These are phyloP conservation scores for Acaromyces ingoldii DNA, from an alignment of 1,284 basidiomycete genomes.

Conservation along the genomic window DNA sequence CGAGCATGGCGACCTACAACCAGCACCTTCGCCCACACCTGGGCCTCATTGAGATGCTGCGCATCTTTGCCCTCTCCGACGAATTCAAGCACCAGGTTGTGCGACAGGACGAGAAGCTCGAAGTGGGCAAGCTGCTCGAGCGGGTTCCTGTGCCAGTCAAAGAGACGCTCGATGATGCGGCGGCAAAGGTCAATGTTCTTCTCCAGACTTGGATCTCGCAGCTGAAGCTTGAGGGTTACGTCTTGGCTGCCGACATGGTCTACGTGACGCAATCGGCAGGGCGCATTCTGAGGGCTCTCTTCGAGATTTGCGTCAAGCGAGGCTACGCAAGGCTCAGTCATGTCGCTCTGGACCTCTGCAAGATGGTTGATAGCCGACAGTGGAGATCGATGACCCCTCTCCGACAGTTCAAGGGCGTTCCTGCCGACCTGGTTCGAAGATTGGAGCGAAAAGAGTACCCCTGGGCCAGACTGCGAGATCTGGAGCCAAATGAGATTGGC, in stretches of 20 bases:
- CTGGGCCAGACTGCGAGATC: constrained; percentile 42
- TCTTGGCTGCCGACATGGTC: constrained; percentile 97
- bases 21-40: constrained; percentile 85
- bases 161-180: constrained; percentile 90
- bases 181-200: constrained; percentile 94
- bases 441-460: constrained; percentile 89
- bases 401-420: constrained; percentile 84
- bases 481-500: constrained; percentile 57
- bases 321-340: constrained; percentile 96
- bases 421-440: constrained; percentile 80
- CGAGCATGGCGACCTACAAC: constrained; percentile 95
- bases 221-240: constrained; percentile 90
- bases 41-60: constrained; percentile 84
- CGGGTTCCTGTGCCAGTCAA: constrained; percentile 96
- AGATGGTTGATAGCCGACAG: constrained; percentile 75
- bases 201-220: constrained; percentile 93
- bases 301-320: constrained; percentile 94
- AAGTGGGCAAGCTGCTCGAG: constrained; percentile 86
- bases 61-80: constrained; percentile 91
- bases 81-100: constrained; percentile 90
- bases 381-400: constrained; percentile 98
- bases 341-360: constrained; percentile 86
- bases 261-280: constrained; percentile 61
- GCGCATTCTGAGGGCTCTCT: constrained; percentile 88
- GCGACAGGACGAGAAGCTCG: constrained; percentile 57